These are phyloP conservation scores for Apophysomyces elegans DNA, from an alignment of 371 early-diverging fungal species.

Conservation along the genomic window DNA sequence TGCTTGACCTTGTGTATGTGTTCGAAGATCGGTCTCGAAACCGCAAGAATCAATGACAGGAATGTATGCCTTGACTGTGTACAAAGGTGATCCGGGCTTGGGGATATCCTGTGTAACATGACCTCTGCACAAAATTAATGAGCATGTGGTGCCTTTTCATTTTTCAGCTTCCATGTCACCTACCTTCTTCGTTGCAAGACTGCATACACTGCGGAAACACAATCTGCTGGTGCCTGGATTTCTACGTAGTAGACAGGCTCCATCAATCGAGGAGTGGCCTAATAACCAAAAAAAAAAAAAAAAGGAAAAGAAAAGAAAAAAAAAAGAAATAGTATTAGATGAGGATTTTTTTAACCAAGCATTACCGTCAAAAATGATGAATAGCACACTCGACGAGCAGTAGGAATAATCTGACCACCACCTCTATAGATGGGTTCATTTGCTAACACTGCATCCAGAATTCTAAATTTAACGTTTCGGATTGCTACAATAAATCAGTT, in stretches of 20 bases:
- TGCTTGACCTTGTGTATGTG: conserved; percentile 96
- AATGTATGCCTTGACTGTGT: conserved; percentile 91
- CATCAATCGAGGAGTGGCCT: conserved; percentile 96
- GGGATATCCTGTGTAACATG: conserved; percentile 96
- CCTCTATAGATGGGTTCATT: conserved; percentile 90
- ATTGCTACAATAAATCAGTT: conserved; percentile 66
- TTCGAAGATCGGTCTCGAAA: conserved; percentile 95
- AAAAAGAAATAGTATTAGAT: too few species aligned
- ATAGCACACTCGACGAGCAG: conserved; percentile 97
- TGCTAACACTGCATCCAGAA: conserved; percentile 87
- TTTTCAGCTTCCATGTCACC: conserved; percentile 9
- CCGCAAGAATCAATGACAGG: conserved; percentile 97
- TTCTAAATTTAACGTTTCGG: conserved; percentile 91
- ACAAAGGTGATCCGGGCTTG: conserved; percentile 94
- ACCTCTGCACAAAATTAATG: conserved; percentile 62
- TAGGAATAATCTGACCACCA: conserved; percentile 98
- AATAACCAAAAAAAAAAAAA: background rate
- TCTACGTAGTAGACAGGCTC: conserved; percentile 96
- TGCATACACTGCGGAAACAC: conserved; percentile 93
- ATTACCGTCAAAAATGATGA: conserved; percentile 89
- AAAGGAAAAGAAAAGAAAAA: too few species aligned
- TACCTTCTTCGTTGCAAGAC: conserved; percentile 90
- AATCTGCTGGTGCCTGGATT: conserved; percentile 96
- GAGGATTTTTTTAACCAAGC: background rate
- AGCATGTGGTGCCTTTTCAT: background rate